Conservation (phyloP, 352 stramenopile genomes). For the Phytopythium vexans region DNA sequence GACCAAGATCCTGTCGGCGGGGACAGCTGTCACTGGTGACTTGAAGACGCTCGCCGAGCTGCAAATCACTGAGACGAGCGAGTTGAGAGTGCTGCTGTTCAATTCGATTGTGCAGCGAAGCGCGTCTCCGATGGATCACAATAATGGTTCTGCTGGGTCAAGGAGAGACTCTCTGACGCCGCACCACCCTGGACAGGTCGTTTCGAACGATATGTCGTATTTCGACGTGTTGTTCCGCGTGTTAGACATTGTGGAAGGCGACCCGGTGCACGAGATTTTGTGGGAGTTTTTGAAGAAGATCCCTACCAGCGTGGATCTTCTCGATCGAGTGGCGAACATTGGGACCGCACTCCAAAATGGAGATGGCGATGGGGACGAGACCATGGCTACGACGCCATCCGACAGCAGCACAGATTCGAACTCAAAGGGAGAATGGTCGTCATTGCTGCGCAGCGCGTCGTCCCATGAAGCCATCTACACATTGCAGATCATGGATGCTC, state of each 20-base stretch:
- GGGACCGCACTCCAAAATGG: slow-evolving; percentile 12
- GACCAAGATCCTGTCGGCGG: slow-evolving; percentile 75
- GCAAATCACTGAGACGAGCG: slow-evolving; percentile 68
- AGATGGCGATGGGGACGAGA: slow-evolving; percentile 32
- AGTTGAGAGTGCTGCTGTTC: slow-evolving; percentile 79
- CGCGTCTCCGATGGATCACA: slow-evolving; percentile 26
- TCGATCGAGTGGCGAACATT: slow-evolving; percentile 60
- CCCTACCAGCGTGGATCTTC: slow-evolving; percentile 66
- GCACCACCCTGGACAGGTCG: slow-evolving; percentile 61
- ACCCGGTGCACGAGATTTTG: slow-evolving; percentile 63
- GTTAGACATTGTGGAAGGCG: slow-evolving; percentile 56
- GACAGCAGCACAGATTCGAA: slow-evolving; percentile 7
- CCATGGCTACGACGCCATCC: slow-evolving; percentile 30
- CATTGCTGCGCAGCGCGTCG: slow-evolving; percentile 63
- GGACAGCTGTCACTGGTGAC: slow-evolving; percentile 67
- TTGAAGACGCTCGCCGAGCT: slow-evolving; percentile 82
- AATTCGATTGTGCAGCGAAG: slow-evolving; percentile 70
- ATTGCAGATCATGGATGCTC: slow-evolving; percentile 83
- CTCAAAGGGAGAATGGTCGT: slow-evolving; percentile 51
- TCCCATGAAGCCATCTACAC: slow-evolving; percentile 85
- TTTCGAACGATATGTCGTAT: slow-evolving; percentile 63
- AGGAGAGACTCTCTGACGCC: too few relatives aligned
- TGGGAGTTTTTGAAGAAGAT: slow-evolving; percentile 85
- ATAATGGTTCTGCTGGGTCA: neutral
- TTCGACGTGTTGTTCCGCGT: slow-evolving; percentile 85